These are phyloP conservation scores for Penicillium goetzii DNA, from an alignment of 495 filamentous ascomycete species.

Conservation along the genomic window DNA sequence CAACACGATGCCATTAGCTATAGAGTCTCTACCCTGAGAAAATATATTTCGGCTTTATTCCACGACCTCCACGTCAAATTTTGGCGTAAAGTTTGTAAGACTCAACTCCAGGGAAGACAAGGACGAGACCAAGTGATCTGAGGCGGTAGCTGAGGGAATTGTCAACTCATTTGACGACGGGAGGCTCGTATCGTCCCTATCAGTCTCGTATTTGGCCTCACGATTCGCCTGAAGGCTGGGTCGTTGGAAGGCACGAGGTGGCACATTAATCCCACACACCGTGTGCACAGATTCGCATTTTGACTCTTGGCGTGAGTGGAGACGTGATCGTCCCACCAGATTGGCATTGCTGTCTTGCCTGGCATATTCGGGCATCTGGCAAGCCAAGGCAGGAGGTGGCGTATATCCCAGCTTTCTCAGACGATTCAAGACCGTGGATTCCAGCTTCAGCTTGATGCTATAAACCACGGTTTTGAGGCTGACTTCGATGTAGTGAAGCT, in stretches of 20 bases:
- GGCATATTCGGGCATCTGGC: too few species aligned
- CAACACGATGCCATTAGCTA: neutral
- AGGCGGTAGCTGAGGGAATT: conserved; percentile 1
- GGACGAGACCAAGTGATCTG: conserved; percentile 1
- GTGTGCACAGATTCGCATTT: conserved; percentile 2
- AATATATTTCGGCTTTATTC: neutral
- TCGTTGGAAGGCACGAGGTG: conserved; percentile 4
- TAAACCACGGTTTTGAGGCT: too few species aligned
- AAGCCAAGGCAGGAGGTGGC: too few species aligned
- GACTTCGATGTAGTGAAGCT: too few species aligned
- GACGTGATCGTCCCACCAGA: too few species aligned
- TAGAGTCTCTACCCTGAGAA: neutral
- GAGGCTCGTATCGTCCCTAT: conserved; percentile 3
- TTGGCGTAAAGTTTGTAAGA: neutral
- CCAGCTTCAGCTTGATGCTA: too few species aligned
- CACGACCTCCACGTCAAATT: conserved; percentile 1
- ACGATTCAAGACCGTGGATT: too few species aligned
- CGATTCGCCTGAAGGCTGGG: conserved; percentile 4
- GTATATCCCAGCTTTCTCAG: too few species aligned
- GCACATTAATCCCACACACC: conserved; percentile 4
- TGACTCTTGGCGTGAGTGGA: neutral
- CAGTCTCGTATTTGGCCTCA: conserved; percentile 2
- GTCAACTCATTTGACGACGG: conserved; percentile 6
- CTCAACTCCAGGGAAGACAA: conserved; percentile 4
- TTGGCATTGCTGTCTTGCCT: too few species aligned